Percentiles rank a stretch among this genome's conserved stretches.
These are phyloP conservation scores for Nidula microcarpa DNA, from an alignment of 768 basidiomycete species.

Conservation along the genomic window DNA sequence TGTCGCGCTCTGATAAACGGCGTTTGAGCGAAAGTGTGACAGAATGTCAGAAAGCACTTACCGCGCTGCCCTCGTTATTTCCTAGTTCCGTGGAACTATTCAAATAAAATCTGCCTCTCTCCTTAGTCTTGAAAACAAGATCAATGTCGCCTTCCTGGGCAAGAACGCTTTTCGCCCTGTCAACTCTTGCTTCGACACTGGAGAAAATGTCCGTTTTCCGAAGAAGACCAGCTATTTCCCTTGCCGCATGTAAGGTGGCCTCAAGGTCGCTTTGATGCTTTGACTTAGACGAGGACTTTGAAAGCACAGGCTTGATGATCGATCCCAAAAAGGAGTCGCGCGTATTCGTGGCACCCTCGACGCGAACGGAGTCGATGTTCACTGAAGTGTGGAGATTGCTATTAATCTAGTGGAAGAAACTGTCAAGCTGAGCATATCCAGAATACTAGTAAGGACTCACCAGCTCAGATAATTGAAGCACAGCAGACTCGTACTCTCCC, in stretches of 20 bases:
- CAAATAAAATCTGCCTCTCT: constrained; percentile 72
- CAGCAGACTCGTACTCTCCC: constrained; percentile 77
- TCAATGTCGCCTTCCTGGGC: constrained; percentile 67
- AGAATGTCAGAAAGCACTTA: constrained; percentile 33
- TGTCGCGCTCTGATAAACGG: constrained; percentile 58
- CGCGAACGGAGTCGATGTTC: constrained; percentile 71
- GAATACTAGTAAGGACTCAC: constrained; percentile 32
- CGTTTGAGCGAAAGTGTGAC: constrained; percentile 1
- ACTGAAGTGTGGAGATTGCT: constrained; percentile 64
- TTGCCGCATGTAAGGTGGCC: constrained; percentile 66
- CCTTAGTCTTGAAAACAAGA: constrained; percentile 72
- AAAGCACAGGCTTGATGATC: constrained; percentile 64
- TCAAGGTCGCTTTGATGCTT: constrained; percentile 42
- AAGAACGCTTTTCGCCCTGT: constrained; percentile 49
- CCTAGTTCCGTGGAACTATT: constrained; percentile 90
- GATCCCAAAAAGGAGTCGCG: constrained; percentile 79
- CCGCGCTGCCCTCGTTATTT: constrained; percentile 91
- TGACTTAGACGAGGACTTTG: constrained; percentile 12
- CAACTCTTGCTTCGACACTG: constrained; percentile 59
- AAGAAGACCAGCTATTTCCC: constrained; percentile 63
- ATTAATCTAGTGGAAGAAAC: constrained; percentile 46
- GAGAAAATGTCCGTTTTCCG: constrained; percentile 77
- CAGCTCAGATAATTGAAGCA: constrained; percentile 58
- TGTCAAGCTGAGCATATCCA: not conserved
- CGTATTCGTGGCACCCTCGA: constrained; percentile 75